These are phyloP conservation scores for Limonomyces culmigenus DNA, from an alignment of 1,284 basidiomycete species.

Conservation along the genomic window DNA sequence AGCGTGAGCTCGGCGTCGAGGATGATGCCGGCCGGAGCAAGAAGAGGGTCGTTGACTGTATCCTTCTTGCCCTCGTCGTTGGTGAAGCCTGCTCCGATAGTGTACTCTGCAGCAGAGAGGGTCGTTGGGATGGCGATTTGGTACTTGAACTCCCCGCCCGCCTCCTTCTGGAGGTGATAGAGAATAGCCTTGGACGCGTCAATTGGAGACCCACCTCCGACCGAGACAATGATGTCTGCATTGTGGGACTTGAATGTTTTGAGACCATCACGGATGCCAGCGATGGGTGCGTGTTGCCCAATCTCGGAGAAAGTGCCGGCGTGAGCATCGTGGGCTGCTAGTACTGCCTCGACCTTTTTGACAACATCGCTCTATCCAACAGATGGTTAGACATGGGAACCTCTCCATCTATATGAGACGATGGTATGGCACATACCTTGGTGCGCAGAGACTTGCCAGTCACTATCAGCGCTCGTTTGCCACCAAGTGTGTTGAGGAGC, in stretches of 20 bases:
- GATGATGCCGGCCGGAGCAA: slow-evolving; percentile 56
- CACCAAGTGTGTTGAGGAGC: slow-evolving; percentile 32
- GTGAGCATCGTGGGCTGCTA: slow-evolving; percentile 36
- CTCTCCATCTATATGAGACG: not conserved
- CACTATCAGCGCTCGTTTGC: slow-evolving; percentile 47
- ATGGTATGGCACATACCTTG: slow-evolving; percentile 25
- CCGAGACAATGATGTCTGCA: slow-evolving; percentile 53
- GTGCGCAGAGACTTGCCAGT: slow-evolving; percentile 52
- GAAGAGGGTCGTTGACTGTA: slow-evolving; percentile 29
- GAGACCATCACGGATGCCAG: slow-evolving; percentile 49
- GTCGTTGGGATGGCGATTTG: slow-evolving; percentile 73
- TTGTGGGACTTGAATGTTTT: slow-evolving; percentile 32
- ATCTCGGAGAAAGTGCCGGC: slow-evolving; percentile 61
- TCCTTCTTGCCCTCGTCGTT: slow-evolving; percentile 56
- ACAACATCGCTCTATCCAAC: slow-evolving; percentile 41
- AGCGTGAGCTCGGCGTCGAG: slow-evolving; percentile 65
- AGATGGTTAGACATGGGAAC: not conserved
- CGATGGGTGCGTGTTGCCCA: slow-evolving; percentile 60
- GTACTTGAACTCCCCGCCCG: slow-evolving; percentile 23
- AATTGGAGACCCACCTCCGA: slow-evolving; percentile 69
- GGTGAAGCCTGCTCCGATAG: slow-evolving; percentile 60
- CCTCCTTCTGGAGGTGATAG: slow-evolving; percentile 39
- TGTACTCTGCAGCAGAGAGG: slow-evolving; percentile 66
- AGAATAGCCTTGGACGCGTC: slow-evolving; percentile 63
- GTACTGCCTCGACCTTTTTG: slow-evolving; percentile 35